phyloP scores from a whole-genome alignment of 2,329 filamentous ascomycete species.

The Xylariaceae sp. region DNA sequence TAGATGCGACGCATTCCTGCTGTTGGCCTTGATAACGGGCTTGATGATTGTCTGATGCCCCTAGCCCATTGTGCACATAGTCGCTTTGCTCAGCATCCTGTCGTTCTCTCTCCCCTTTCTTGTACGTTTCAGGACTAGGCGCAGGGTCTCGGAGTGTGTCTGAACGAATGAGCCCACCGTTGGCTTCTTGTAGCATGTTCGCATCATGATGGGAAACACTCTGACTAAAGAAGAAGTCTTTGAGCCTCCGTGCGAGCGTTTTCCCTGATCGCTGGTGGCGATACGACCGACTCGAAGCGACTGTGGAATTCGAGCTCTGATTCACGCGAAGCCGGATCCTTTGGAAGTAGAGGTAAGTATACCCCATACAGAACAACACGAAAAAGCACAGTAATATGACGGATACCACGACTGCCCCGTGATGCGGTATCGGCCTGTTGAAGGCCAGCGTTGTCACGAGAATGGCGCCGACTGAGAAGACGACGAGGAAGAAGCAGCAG shows the following conservation, averaged over 20 bases:
- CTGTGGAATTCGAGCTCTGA: neutral
- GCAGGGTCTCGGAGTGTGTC: conserved; percentile 7
- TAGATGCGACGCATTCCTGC: neutral
- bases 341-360: conserved; percentile 16
- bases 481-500: conserved; percentile 19
- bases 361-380: conserved; percentile 21
- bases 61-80: neutral
- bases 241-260: neutral
- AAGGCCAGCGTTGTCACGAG: conserved; percentile 22
- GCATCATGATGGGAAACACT: neutral
- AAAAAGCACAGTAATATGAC: conserved; percentile 20
- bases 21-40: neutral
- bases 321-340: conserved; percentile 12
- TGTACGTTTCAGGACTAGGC: conserved; percentile 6
- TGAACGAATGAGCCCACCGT: neutral
- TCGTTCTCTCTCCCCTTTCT: neutral
- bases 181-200: neutral
- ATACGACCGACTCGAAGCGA: neutral
- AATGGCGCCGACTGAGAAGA: conserved; percentile 25
- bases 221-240: neutral
- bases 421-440: conserved; percentile 20
- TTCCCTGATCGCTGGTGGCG: neutral
- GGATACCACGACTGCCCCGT: conserved; percentile 22
- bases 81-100: neutral
- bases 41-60: neutral